Evolutionary conservation across 2,329 filamentous ascomycete species (phyloP), one percentile per base, ranked within the genome.

Genomic region (Sporothrix inflata): DNA sequence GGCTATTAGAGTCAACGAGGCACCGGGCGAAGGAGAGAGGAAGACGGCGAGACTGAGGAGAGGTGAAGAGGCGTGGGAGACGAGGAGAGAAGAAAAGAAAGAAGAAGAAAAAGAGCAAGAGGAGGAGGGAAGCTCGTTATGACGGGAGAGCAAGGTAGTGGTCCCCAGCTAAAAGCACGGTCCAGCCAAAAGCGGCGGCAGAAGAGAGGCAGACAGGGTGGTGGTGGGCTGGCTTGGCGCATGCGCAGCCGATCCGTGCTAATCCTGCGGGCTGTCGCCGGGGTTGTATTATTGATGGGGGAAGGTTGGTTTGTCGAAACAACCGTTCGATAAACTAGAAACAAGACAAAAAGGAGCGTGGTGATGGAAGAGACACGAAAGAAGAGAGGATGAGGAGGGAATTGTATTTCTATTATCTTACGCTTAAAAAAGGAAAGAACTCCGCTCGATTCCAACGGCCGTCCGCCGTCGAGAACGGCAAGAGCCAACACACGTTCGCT

Each of bases 211-310:
- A n/a, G n/a, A n/a, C n/a, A n/a, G n/a, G n/a, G 60, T 45, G 60
- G 21, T 27, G 60, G 60, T 40, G 34, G 61, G n/a, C 27, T 47
- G 61, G 21, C 24, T 38, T 40, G n/a, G 57, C 34, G 21, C 40
- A 65, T 65, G 61, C n/a, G 60, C 40, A 47, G 61, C 19, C 61
- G 40, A 65, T 65, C 61, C 61, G 61, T 47, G 61, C 6, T 47
- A 47, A 47, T 19, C 40, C 61, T 47, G 38, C 9, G 21, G 21
- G 61, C 12, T 47, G 38, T 30, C 34, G 34, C 34, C n/a, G n/a
- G 30, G 57, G 57, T 61, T 5, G 57, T 61, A 21, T 40, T 12
- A 7, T 14, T 24, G 30, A 24, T 34, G 53, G 53, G 53, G 53
- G 27, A 14, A 30, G 57, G n/a, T 6, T 63, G 34, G 57, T 21